Evolutionary conservation across 805 yeast genomes (phyloP).

Genomic region (Wickerhamiella sergipiensis): DNA sequence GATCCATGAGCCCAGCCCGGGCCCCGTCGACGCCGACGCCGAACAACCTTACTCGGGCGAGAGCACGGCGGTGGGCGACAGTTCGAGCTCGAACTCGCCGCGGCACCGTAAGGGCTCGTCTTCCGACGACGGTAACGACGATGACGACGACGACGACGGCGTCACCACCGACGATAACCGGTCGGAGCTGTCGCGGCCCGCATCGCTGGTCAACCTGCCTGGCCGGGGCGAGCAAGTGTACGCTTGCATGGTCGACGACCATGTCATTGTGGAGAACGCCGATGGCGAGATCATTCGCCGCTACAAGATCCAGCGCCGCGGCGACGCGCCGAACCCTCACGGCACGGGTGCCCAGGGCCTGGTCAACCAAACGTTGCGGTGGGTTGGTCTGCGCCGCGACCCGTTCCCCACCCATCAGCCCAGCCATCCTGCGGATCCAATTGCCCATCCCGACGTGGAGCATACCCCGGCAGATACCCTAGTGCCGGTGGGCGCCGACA

Average conservation of each 20-base stretch:
- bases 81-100: neutral
- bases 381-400: conserved; percentile 1
- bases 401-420: neutral
- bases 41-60: neutral
- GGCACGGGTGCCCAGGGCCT: conserved; percentile 3
- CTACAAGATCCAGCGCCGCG: conserved; percentile 56
- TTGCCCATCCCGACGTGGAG: conserved; percentile 18
- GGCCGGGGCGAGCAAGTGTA: conserved; percentile 11
- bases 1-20: conserved; percentile 11
- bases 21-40: conserved; percentile 4
- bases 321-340: conserved; percentile 23
- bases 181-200: conserved; percentile 10
- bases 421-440: conserved; percentile 13
- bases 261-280: conserved; percentile 71
- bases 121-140: neutral
- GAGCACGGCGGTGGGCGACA: neutral
- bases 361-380: conserved; percentile 2
- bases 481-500: conserved; percentile 14
- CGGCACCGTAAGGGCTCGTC: neutral
- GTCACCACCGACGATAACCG: neutral
- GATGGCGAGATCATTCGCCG: conserved; percentile 87
- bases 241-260: conserved; percentile 71
- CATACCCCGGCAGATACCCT: conserved; percentile 16
- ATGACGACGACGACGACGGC: neutral
- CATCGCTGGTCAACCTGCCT: neutral